Conservation (phyloP, 352 stramenopile genomes). For the Globisporangium camurandrum region DNA sequence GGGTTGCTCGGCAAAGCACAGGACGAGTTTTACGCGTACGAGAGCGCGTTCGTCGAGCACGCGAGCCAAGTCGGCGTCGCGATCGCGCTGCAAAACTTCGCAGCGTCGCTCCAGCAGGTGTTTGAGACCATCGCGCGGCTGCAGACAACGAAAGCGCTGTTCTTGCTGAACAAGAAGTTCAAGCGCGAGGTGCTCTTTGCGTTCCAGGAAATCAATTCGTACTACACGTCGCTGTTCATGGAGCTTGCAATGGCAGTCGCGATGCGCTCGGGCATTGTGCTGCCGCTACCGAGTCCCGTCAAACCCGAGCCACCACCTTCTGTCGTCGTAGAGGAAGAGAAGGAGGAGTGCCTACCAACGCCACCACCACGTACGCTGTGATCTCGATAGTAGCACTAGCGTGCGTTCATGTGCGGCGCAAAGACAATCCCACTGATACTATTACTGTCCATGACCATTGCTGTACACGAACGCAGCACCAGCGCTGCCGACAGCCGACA, state of each 20-base stretch:
- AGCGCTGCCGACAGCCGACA: conserved; percentile 7
- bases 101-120: conserved; percentile 47
- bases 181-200: conserved; percentile 70
- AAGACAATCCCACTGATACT: background rate
- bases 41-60: conserved; percentile 49
- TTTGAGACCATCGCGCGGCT: conserved; percentile 46
- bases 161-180: conserved; percentile 71
- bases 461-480: background rate
- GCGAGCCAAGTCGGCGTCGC: conserved; percentile 39
- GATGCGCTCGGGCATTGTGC: conserved; percentile 31
- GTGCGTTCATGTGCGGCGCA: too few species aligned
- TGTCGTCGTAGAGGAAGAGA: background rate
- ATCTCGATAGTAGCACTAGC: too few species aligned
- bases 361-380: background rate
- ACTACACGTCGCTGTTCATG: conserved; percentile 81
- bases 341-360: background rate
- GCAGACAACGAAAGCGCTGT: conserved; percentile 34
- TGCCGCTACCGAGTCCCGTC: conserved; percentile 38
- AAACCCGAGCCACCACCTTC: conserved; percentile 4
- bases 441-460: background rate
- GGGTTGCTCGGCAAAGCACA: conserved; percentile 71
- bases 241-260: conserved; percentile 72
- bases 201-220: conserved; percentile 83
- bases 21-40: conserved; percentile 66
- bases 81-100: conserved; percentile 74